These are phyloP conservation scores for Ceratocystiopsis sp. DNA, from an alignment of 2,329 filamentous ascomycete species.

Conservation along the genomic window DNA sequence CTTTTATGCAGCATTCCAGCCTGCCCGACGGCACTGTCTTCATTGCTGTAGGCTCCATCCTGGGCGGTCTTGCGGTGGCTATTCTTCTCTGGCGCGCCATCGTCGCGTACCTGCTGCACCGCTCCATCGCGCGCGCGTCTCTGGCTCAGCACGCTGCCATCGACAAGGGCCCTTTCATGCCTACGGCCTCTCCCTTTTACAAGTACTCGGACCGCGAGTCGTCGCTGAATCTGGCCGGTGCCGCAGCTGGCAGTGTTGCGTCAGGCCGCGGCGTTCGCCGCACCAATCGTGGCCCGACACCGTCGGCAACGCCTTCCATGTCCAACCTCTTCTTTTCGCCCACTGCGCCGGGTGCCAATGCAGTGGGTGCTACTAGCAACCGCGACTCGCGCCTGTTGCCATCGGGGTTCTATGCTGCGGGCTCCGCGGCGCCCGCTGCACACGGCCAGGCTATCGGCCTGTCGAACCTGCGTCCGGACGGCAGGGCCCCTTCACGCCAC, in stretches of 20 bases:
- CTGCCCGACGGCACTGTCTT: slow-evolving; percentile 90
- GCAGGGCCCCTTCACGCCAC: slow-evolving; percentile 14
- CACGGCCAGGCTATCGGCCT: slow-evolving; percentile 40
- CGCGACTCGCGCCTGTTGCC: slow-evolving; percentile 72
- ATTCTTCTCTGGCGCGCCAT: slow-evolving; percentile 77
- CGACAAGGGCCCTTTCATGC: slow-evolving; percentile 47
- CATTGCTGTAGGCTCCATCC: slow-evolving; percentile 77
- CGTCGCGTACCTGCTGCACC: slow-evolving; percentile 79
- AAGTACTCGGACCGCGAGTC: slow-evolving; percentile 45
- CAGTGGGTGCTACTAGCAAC: slow-evolving; percentile 33
- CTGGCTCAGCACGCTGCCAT: slow-evolving; percentile 53
- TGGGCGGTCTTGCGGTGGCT: slow-evolving; percentile 68
- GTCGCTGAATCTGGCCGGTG: slow-evolving; percentile 30
- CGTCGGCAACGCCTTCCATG: slow-evolving; percentile 40
- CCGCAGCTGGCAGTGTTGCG: slow-evolving; percentile 15
- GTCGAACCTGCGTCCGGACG: slow-evolving; percentile 41
- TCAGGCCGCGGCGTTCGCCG: slow-evolving; percentile 32
- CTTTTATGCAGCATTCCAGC: slow-evolving; percentile 77
- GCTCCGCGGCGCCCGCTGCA: slow-evolving; percentile 32
- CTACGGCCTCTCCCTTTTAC: slow-evolving; percentile 39
- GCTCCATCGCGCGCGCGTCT: slow-evolving; percentile 77
- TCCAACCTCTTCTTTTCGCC: slow-evolving; percentile 88
- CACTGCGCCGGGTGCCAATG: slow-evolving; percentile 59
- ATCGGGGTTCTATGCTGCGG: slow-evolving; percentile 75
- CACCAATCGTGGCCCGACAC: slow-evolving; percentile 32